A percentile compares a stretch with the other conserved stretches of the same genome.
Evolutionary conservation across 2,329 filamentous ascomycete genomes (phyloP).

Genomic region (Gliomastix tumulicola): DNA sequence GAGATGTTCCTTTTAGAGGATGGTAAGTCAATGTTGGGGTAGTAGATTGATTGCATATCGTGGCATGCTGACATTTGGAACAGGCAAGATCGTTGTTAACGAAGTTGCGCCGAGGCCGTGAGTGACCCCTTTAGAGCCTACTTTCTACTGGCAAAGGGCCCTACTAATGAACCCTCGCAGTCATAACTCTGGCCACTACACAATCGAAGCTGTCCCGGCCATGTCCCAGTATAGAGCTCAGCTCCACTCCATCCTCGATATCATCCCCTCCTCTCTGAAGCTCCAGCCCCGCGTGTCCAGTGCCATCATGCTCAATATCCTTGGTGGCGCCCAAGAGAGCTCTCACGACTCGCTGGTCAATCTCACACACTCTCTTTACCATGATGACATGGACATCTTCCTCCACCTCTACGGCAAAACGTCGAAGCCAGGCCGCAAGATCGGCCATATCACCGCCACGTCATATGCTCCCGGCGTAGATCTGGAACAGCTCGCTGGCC

Average conservation of each 20-base stretch:
- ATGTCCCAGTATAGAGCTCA: constrained; percentile 91
- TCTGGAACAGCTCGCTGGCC: constrained; percentile 50
- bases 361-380: constrained; percentile 34
- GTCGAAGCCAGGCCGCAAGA: constrained; percentile 83
- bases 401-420: constrained; percentile 91
- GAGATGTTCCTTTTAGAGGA: constrained; percentile 87
- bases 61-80: no score
- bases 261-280: constrained; percentile 45
- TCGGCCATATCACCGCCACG: constrained; percentile 86
- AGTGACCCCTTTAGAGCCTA: no score
- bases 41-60: no score
- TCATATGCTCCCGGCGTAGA: constrained; percentile 60
- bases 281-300: constrained; percentile 52
- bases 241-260: constrained; percentile 71
- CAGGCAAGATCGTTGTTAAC: constrained; percentile 65
- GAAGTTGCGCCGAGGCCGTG: no score
- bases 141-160: no score
- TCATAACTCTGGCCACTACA: constrained; percentile 93
- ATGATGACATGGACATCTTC: constrained; percentile 40
- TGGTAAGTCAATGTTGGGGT: no score
- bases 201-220: constrained; percentile 82
- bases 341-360: constrained; percentile 51
- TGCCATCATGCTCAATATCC: constrained; percentile 75
- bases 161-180: no score
- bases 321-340: constrained; percentile 59